Conservation (phyloP, 2,329 filamentous ascomycete species). For the Dothistroma pini region DNA sequence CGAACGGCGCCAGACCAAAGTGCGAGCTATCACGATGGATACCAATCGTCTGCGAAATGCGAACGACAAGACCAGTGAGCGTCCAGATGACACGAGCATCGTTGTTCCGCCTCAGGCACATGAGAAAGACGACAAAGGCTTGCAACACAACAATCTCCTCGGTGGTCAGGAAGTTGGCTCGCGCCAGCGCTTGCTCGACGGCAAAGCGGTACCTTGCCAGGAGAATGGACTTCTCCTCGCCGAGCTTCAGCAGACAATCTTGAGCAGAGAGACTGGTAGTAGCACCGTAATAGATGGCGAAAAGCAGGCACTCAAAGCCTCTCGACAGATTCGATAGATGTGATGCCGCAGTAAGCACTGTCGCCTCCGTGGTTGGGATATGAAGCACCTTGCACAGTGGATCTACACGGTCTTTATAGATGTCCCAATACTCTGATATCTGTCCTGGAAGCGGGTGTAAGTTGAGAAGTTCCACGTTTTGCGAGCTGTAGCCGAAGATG, state of each 20-base stretch:
- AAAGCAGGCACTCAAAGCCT: conserved; percentile 56
- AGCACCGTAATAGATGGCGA: conserved; percentile 60
- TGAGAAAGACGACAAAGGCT: conserved; percentile 59
- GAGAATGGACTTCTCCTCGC: conserved; percentile 49
- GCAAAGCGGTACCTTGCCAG: conserved; percentile 59
- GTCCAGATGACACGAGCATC: conserved; percentile 55
- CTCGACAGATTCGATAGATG: conserved; percentile 58
- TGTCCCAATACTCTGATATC: conserved; percentile 64
- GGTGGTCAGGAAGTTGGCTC: conserved; percentile 60
- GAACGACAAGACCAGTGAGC: conserved; percentile 55
- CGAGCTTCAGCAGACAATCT: conserved; percentile 48
- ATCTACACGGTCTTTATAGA: conserved; percentile 71
- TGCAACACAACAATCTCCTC: conserved; percentile 61
- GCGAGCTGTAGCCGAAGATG: conserved; percentile 68
- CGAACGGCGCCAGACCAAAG: conserved; percentile 56
- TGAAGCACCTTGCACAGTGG: conserved; percentile 69
- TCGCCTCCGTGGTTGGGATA: conserved; percentile 60
- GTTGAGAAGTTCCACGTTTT: conserved; percentile 61
- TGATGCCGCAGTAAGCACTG: conserved; percentile 58
- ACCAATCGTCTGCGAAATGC: conserved; percentile 58
- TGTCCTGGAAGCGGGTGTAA: conserved; percentile 65
- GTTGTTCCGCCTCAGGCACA: conserved; percentile 51
- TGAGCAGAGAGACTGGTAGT: conserved; percentile 50
- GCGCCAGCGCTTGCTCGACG: conserved; percentile 60
- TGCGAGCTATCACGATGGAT: conserved; percentile 57